Base-by-base conservation (phyloP, 257 asterid genomes). In the Fraxinus excelsior region DNA sequence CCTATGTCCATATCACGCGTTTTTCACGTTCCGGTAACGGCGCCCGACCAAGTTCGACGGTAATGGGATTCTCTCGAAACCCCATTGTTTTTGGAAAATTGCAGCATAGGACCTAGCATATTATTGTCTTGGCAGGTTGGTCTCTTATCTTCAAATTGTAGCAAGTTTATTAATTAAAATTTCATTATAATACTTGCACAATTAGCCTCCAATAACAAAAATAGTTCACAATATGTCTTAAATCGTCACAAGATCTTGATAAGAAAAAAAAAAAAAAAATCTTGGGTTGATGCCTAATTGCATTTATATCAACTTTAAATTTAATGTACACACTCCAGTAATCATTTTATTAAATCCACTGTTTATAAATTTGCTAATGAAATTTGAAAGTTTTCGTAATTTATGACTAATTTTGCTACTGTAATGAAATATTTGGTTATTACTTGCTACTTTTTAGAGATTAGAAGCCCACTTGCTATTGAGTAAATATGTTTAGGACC, bases 21-120 rank as follows among this genome's bases (percentile, higher is more conserved):
- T 1, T 18, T 10, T 10, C 82, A 78, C 84, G 84, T 86, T 82
- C 89, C 79, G 72, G 82, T 72, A 31, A 8, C 31, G 49, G 66
- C 25, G n/a, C 23, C 18, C 7, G 19, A 35, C 71, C 34, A 16
- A 34, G 1, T 16, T 28, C 72, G 3, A 53, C 69, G 32, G 83
- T 53, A 67, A 79, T 26, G 67, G 76, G 79, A 75, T 82, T 79
- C 83, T 72, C 73, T 69, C 42, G 8, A 31, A 60, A 49, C 76
- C 73, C 21, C 14, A 44, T 5, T 35, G 71, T 38, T 40, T 56
- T 67, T 35, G 46, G 12, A 14, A 68, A 25, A 51, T 14, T 32
- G 16, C 53, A 74, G 4, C 13, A 21, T 9, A 3, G 34, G 67
- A 16, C 32, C 16, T 60, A 3, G 5, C 7, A 16, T 21, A 11